These are phyloP conservation scores for Apiotrichum gracile DNA, from an alignment of 1,284 basidiomycete genomes.

Conservation along the genomic window DNA sequence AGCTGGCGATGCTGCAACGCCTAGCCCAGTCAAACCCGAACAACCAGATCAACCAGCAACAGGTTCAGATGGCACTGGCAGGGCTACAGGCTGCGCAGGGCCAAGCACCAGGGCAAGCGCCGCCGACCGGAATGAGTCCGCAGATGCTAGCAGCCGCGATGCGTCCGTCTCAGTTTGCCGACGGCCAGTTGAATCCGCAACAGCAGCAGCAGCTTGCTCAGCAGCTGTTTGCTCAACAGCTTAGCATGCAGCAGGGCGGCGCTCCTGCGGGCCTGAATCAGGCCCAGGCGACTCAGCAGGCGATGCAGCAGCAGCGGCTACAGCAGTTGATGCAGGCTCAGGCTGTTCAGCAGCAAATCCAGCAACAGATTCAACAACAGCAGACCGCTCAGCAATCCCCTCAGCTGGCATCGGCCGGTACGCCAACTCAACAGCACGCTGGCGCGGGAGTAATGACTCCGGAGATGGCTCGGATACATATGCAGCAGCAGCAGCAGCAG, in stretches of 20 bases:
- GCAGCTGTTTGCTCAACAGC: constrained; percentile 5
- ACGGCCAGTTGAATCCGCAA: constrained; percentile 11
- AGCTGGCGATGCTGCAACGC: constrained; percentile 27
- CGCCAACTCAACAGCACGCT: neutral
- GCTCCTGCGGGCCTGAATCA: neutral
- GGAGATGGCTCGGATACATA: constrained; percentile 17
- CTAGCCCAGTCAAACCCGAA: constrained; percentile 16
- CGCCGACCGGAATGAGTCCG: constrained; percentile 8
- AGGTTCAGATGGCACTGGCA: constrained; percentile 30
- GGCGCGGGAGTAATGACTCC: constrained; percentile 13
- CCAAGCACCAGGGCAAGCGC: neutral
- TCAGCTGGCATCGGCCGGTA: constrained; percentile 6
- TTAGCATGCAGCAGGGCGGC: neutral
- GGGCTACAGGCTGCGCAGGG: constrained; percentile 15
- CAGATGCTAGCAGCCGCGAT: constrained; percentile 15
- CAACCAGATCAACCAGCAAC: constrained; percentile 23
- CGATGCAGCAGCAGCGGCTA: constrained; percentile 13
- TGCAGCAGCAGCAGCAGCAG: no score
- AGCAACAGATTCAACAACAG: constrained; percentile 19
- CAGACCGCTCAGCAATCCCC: constrained; percentile 16
- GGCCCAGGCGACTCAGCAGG: neutral
- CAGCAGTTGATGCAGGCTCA: constrained; percentile 14
- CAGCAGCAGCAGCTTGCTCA: constrained; percentile 13
- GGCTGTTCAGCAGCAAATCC: constrained; percentile 11
- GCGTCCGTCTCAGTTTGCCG: constrained; percentile 6